Percentiles rank a stretch among this genome's conserved stretches.
phyloP scores from a whole-genome alignment of 352 stramenopile species.

The Peronospora farinosa region DNA sequence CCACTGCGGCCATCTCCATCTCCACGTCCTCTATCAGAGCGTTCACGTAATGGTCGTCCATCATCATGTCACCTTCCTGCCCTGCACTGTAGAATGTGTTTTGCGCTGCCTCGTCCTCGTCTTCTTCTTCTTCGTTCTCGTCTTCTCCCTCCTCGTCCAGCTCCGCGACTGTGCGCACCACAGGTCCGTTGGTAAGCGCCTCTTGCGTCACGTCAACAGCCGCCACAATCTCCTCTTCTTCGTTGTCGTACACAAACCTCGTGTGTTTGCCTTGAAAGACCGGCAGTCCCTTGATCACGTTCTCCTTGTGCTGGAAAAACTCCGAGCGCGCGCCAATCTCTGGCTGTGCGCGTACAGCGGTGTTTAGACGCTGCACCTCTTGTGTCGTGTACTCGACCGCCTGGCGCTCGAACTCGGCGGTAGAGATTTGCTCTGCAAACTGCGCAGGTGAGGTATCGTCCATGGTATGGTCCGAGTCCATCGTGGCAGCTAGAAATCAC shows the following conservation, averaged over 20 bases:
- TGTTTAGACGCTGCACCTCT: conserved; percentile 60
- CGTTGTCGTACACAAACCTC: conserved; percentile 74
- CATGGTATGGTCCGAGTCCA: conserved; percentile 27
- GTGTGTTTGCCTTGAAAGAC: conserved; percentile 78
- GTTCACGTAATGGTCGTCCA: conserved; percentile 39
- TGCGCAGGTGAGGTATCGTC: conserved; percentile 14
- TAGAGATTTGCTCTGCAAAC: conserved; percentile 40
- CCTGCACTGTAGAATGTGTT: conserved; percentile 38
- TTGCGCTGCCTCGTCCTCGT: conserved; percentile 25
- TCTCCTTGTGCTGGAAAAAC: conserved; percentile 61
- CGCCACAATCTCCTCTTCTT: conserved; percentile 57
- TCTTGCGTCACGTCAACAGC: conserved; percentile 61
- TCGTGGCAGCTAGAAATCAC: conserved; percentile 5
- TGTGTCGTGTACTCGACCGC: conserved; percentile 61
- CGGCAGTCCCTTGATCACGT: conserved; percentile 50
- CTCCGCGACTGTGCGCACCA: conserved; percentile 58
- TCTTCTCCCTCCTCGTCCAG: conserved; percentile 40
- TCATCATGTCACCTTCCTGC: conserved; percentile 12
- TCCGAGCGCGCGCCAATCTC: conserved; percentile 43
- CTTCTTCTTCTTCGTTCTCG: conserved; percentile 33
- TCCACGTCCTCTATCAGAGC: conserved; percentile 58
- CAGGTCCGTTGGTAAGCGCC: conserved; percentile 37
- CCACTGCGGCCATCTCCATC: conserved; percentile 63
- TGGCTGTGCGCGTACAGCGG: conserved; percentile 43
- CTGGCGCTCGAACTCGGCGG: conserved; percentile 51